A percentile compares a stretch with the other conserved stretches of the same genome.
These are phyloP conservation scores for Inga oerstediana DNA, from an alignment of 306 rosid genomes.

Conservation along the genomic window DNA sequence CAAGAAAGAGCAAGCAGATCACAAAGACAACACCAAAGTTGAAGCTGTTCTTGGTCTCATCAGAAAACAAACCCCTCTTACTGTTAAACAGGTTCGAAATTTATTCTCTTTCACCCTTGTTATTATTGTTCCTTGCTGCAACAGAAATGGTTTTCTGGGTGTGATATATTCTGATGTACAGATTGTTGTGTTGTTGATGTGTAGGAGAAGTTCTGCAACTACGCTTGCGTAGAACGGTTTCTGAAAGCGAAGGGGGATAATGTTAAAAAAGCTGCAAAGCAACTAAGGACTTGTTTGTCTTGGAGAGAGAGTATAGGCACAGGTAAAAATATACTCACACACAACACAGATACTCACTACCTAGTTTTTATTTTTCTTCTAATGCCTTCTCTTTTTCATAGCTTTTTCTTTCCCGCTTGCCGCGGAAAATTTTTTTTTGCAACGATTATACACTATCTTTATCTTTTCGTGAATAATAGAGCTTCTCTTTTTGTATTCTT, in stretches of 20 bases:
- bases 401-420: slow-evolving; percentile 2
- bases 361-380: background rate
- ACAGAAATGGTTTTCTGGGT: background rate
- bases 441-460: slow-evolving; percentile 4
- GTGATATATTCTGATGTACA: background rate
- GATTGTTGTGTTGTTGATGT: background rate
- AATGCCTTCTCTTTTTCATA: background rate
- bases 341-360: background rate
- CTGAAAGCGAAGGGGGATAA: slow-evolving; percentile 78
- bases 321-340: slow-evolving; percentile 42
- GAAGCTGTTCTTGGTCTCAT: slow-evolving; percentile 82
- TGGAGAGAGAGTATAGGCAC: slow-evolving; percentile 89
- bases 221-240: slow-evolving; percentile 81
- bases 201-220: slow-evolving; percentile 93
- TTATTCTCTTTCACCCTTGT: background rate
- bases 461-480: slow-evolving; percentile 12
- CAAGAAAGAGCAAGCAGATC: slow-evolving; percentile 59
- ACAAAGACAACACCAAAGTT: slow-evolving; percentile 44
- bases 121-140: background rate
- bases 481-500: slow-evolving; percentile 47
- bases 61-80: slow-evolving; percentile 78
- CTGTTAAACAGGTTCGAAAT: slow-evolving; percentile 73
- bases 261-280: slow-evolving; percentile 91
- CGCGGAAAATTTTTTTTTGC: slow-evolving; percentile 1
- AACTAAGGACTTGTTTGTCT: slow-evolving; percentile 85